phyloP scores from a whole-genome alignment of 2,329 filamentous ascomycete species.

The Neonectria punicea region DNA sequence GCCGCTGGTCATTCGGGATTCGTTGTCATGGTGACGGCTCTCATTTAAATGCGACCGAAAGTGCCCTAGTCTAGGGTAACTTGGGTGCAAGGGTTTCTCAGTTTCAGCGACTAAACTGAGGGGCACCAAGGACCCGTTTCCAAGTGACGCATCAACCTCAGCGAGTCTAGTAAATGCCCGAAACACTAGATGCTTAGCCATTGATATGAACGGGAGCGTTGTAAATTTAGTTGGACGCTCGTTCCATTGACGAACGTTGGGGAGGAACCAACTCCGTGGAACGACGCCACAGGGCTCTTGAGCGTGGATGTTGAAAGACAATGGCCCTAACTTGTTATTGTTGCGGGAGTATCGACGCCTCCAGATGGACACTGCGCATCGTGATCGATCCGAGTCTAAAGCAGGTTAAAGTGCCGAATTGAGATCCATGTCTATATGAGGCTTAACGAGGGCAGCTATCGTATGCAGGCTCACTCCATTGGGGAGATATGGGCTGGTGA shows the following conservation, averaged over 20 bases:
- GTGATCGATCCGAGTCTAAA: conserved; percentile 12
- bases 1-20: not conserved
- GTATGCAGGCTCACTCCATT: conserved; percentile 6
- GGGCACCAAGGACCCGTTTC: not conserved
- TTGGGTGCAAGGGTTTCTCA: not conserved
- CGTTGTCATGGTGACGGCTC: not conserved
- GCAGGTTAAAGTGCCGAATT: conserved; percentile 9
- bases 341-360: not conserved
- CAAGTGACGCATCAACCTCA: not conserved
- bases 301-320: not conserved
- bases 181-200: not conserved
- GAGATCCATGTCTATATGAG: conserved; percentile 4
- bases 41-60: not conserved
- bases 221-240: not conserved
- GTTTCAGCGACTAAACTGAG: not conserved
- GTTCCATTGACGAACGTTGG: not conserved
- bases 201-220: not conserved
- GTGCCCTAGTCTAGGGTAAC: not conserved
- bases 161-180: not conserved
- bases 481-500: conserved; percentile 3
- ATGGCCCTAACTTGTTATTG: conserved; percentile 2
- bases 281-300: conserved; percentile 9
- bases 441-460: conserved; percentile 10
- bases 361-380: not conserved
- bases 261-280: not conserved